Conservation (phyloP, 345 rosid genomes). For the Pelargonium nanum region DNA sequence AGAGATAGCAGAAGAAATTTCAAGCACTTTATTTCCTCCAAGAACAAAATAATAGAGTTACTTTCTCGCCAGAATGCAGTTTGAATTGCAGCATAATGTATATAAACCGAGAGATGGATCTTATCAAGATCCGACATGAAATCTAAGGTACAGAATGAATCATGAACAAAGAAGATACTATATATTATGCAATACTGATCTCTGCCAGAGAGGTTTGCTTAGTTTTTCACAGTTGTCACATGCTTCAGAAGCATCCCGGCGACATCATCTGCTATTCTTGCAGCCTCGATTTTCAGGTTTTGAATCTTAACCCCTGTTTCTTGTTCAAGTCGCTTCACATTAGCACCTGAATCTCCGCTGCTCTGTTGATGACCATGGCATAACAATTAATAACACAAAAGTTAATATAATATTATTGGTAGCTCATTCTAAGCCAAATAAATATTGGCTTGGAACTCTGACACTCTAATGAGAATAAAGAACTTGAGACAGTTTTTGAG, state of each 20-base stretch:
- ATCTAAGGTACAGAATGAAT: too few relatives aligned
- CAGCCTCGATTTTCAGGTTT: constrained; percentile 41
- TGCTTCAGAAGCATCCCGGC: constrained; percentile 82
- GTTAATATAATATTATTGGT: not conserved
- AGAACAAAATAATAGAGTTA: not conserved
- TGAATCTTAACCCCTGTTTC: constrained; percentile 69
- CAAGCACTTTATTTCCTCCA: not conserved
- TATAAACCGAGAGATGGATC: too few relatives aligned
- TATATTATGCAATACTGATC: not conserved
- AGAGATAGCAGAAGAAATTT: not conserved
- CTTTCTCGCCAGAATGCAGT: not conserved
- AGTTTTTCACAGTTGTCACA: constrained; percentile 75
- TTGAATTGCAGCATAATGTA: not conserved
- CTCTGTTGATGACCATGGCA: constrained; percentile 33
- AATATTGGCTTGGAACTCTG: too few relatives aligned
- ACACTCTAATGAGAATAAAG: too few relatives aligned
- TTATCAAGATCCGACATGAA: too few relatives aligned
- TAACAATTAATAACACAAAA: not conserved
- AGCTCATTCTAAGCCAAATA: too few relatives aligned
- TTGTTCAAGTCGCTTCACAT: constrained; percentile 78
- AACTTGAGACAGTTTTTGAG: too few relatives aligned
- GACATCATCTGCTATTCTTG: constrained; percentile 61
- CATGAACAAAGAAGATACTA: too few relatives aligned
- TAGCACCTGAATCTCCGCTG: constrained; percentile 88
- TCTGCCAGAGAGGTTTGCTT: constrained; percentile 7